Conservation (phyloP, 2,329 filamentous ascomycete genomes). For the Aspergillus sp. region DNA sequence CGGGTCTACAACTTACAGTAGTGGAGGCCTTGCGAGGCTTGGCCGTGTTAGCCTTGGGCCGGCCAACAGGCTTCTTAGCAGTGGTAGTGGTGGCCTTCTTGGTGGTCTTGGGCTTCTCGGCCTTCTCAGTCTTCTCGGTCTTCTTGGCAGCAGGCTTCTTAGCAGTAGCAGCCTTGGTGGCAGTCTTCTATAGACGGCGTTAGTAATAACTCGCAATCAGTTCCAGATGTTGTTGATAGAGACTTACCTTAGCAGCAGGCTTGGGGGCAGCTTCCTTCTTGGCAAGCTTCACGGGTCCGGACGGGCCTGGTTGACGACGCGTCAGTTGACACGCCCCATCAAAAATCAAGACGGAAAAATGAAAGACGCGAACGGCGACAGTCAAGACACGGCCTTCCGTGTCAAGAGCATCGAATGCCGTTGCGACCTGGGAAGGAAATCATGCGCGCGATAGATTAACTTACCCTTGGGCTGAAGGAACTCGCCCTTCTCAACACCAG, state of each 20-base stretch:
- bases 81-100: slow-evolving; percentile 44
- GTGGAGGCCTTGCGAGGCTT: slow-evolving; percentile 57
- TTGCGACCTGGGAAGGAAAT: neutral
- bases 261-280: slow-evolving; percentile 66
- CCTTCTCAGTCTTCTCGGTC: slow-evolving; percentile 42
- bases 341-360: neutral
- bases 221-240: neutral
- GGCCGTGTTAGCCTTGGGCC: slow-evolving; percentile 55
- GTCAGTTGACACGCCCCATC: slow-evolving; percentile 28
- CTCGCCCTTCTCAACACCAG: slow-evolving; percentile 80
- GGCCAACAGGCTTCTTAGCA: slow-evolving; percentile 56
- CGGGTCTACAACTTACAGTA: slow-evolving; percentile 33
- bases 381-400: neutral
- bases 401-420: neutral
- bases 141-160: slow-evolving; percentile 28
- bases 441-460: slow-evolving; percentile 34
- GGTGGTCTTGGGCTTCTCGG: slow-evolving; percentile 47
- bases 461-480: slow-evolving; percentile 90
- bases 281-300: slow-evolving; percentile 87
- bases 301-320: slow-evolving; percentile 61
- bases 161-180: slow-evolving; percentile 25
- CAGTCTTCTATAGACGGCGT: neutral
- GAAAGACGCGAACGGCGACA: slow-evolving; percentile 3
- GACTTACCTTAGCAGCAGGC: slow-evolving; percentile 43
- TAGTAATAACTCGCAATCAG: neutral